Evolutionary conservation across 1,139 yeast species (phyloP).

Genomic region (Taphrina betulina): DNA sequence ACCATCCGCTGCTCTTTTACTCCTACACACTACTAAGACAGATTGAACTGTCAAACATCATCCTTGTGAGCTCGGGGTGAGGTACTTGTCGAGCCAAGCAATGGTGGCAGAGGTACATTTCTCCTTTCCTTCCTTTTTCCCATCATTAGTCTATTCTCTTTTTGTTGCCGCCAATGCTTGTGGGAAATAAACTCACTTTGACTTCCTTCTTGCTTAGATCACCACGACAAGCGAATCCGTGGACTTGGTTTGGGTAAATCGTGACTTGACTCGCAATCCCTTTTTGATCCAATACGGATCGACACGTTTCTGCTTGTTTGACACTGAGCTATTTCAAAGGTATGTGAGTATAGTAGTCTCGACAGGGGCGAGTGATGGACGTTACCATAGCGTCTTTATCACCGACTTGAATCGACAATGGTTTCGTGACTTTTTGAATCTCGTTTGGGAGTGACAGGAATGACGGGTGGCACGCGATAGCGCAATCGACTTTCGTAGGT

Average conservation of each 20-base stretch:
- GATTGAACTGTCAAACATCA: too few species aligned
- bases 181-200: constrained; percentile 2
- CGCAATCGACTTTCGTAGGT: constrained; percentile 26
- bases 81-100: constrained; percentile 24
- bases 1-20: too few species aligned
- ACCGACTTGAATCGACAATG: constrained; percentile 34
- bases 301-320: constrained; percentile 11
- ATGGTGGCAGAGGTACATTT: constrained; percentile 13
- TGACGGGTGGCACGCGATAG: constrained; percentile 35
- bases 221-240: constrained; percentile 34
- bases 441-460: constrained; percentile 33
- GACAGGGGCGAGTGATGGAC: too few species aligned
- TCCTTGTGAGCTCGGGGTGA: background rate
- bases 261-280: constrained; percentile 27
- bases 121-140: constrained; percentile 5
- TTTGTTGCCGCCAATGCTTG: background rate
- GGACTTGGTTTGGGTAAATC: constrained; percentile 34
- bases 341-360: background rate
- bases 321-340: constrained; percentile 3
- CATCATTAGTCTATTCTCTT: background rate
- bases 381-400: constrained; percentile 21
- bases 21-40: too few species aligned
- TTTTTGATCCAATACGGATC: constrained; percentile 12
- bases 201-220: constrained; percentile 8
- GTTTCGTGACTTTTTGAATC: constrained; percentile 21